Evolutionary conservation across 345 rosid species (phyloP).

Genomic region (Erucastrum elatum): DNA sequence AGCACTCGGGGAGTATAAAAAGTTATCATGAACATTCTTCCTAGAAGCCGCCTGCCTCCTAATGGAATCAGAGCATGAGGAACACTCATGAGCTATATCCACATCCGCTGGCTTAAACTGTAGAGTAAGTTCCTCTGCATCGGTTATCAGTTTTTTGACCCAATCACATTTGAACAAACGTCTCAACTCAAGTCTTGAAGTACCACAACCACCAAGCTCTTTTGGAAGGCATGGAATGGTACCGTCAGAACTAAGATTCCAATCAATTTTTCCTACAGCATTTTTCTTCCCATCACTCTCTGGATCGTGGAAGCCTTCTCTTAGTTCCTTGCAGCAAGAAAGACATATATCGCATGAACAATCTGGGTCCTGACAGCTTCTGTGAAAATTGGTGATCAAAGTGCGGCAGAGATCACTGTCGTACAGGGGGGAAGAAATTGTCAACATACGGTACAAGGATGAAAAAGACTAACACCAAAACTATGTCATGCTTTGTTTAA

Average conservation of each 20-base stretch:
- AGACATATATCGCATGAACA: constrained; percentile 60
- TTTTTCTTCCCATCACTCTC: constrained; percentile 30
- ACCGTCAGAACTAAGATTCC: too few relatives aligned
- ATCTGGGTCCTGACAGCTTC: constrained; percentile 47
- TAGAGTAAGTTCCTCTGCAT: constrained; percentile 49
- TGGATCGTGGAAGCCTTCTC: constrained; percentile 38
- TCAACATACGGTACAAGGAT: background rate
- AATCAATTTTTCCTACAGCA: background rate
- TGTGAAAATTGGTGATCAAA: constrained; percentile 51
- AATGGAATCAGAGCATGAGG: constrained; percentile 44
- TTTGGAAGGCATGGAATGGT: constrained; percentile 64
- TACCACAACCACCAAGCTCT: constrained; percentile 62
- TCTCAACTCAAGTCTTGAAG: constrained; percentile 48
- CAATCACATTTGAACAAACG: constrained; percentile 48
- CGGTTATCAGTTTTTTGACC: constrained; percentile 44
- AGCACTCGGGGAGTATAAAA: constrained; percentile 61
- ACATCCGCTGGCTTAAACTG: constrained; percentile 39
- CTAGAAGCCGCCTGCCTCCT: constrained; percentile 57
- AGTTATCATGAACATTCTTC: constrained; percentile 54
- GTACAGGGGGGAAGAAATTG: background rate
- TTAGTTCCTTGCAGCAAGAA: constrained; percentile 57
- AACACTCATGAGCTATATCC: constrained; percentile 42
- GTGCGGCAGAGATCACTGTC: constrained; percentile 54
- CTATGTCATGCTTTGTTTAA: background rate
- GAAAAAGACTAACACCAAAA: background rate